Evolutionary conservation across 2,329 filamentous ascomycete genomes (phyloP), one percentile per base, ranked within the genome.

Genomic region (Alternaria longipes): DNA sequence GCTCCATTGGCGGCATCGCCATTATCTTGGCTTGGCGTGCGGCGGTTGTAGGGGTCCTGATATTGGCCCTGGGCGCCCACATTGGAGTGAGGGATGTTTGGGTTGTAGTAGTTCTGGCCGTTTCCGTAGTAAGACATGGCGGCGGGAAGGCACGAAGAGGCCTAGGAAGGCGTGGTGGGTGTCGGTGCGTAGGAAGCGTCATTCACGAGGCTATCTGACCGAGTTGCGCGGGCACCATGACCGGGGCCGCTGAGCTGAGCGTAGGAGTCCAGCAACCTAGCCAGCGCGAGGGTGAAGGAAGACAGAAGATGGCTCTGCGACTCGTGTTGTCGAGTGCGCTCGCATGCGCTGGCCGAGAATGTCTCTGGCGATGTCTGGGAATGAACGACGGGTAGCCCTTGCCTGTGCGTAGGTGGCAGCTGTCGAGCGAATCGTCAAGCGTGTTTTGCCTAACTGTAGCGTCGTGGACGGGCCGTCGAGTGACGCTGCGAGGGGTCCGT

Each of bases 21-120:
- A 67, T 85, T 87, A 77, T 93, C 89, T 81, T 92, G 93, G 81
- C 90, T 94, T 50, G 87, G 85, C 66, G 87, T 85, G 67, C 91
- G 84, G 61, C 80, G 81, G 64, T 82, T 66, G 64, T 79, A 74
- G n/a, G 72, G 64, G 60, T 75, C 74, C 56, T 76, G 75, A 59
- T 79, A 78, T 45, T 73, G 74, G 60, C 64, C 63, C 20, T 71
- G 76, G 45, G 79, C 71, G 60, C 77, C 76, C 51, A 79, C 77
- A 55, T 73, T 78, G 59, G 79, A 77, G 59, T 80, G 81, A 42
- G 80, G 74, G 65, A 71, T 78, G 63, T 65, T 81, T 78, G 71
- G 74, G 64, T 71, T 81, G 76, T 78, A 84, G 81, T 84, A 81
- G 69, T 82, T 84, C 65, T 84, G 79, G 63, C 85, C 83, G 74